These are phyloP conservation scores for Ulota crispa DNA, from an alignment of 225 moss, liverwort and hornwort genomes.

Conservation along the genomic window DNA sequence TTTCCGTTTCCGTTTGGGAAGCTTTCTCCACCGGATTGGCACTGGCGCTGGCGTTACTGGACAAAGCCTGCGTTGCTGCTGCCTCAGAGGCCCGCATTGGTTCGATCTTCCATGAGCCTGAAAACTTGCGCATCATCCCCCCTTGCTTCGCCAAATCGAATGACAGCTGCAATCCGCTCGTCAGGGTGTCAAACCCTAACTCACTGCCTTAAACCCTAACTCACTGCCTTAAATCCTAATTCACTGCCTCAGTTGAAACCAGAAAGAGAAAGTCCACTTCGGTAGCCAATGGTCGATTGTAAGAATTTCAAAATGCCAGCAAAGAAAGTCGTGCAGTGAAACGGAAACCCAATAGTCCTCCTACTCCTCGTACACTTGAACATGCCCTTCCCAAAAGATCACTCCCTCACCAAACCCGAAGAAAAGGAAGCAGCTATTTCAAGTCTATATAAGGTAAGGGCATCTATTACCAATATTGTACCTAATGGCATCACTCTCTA, in stretches of 20 bases:
- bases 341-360: too few relatives aligned
- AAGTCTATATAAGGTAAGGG: too few relatives aligned
- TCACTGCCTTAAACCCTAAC: too few relatives aligned
- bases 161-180: slow-evolving; percentile 43
- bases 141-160: slow-evolving; percentile 75
- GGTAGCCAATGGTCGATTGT: too few relatives aligned
- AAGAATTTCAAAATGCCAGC: too few relatives aligned
- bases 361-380: too few relatives aligned
- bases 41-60: not conserved
- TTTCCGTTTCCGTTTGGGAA: not conserved
- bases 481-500: too few relatives aligned
- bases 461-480: too few relatives aligned
- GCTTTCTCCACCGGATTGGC: not conserved
- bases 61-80: not conserved
- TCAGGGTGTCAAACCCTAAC: not conserved
- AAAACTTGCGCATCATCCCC: slow-evolving; percentile 83
- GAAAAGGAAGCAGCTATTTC: not conserved
- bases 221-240: too few relatives aligned
- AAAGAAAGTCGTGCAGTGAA: not conserved
- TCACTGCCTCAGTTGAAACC: too few relatives aligned
- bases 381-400: not conserved
- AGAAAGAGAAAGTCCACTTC: too few relatives aligned
- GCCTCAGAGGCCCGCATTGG: slow-evolving; percentile 55
- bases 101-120: slow-evolving; percentile 78
- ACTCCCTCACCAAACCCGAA: not conserved